These are phyloP conservation scores for Erigeron canadensis DNA, from an alignment of 129 eudicot genomes.

Conservation along the genomic window DNA sequence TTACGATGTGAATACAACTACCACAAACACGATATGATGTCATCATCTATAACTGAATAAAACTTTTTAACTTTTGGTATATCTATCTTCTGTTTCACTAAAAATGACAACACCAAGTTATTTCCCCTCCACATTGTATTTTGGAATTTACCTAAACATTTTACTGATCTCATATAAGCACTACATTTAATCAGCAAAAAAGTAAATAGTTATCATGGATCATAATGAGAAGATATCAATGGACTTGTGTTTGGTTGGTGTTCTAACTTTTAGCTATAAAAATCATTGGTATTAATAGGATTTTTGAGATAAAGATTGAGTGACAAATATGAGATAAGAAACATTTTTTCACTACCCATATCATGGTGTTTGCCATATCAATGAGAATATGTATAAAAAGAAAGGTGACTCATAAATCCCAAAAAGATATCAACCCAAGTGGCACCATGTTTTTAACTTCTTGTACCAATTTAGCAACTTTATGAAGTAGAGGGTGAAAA, in stretches of 20 bases:
- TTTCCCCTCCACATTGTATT: not conserved
- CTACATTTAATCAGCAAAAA: constrained; percentile 7
- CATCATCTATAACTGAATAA: no score
- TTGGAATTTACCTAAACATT: constrained; percentile 16
- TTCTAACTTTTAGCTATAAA: constrained; percentile 64
- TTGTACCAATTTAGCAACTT: constrained; percentile 22
- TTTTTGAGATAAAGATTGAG: constrained; percentile 27
- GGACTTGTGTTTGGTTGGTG: constrained; percentile 61
- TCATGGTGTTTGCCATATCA: constrained; percentile 87
- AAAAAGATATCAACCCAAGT: constrained; percentile 10
- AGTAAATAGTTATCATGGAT: constrained; percentile 28
- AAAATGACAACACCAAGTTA: constrained; percentile 24
- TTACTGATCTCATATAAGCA: constrained; percentile 11
- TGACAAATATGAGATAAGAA: constrained; percentile 56
- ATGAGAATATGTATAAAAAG: constrained; percentile 36
- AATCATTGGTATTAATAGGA: constrained; percentile 59
- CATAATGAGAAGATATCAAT: constrained; percentile 41
- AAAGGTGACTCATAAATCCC: constrained; percentile 26
- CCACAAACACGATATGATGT: no score
- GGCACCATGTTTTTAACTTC: constrained; percentile 24
- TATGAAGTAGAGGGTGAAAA: constrained; percentile 24
- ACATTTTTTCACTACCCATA: constrained; percentile 44
- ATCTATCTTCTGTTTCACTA: not conserved
- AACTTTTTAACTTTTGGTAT: not conserved
- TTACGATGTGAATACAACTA: no score